phyloP scores from a whole-genome alignment of 2,329 filamentous ascomycete species.

The Elsinoe arachidis region DNA sequence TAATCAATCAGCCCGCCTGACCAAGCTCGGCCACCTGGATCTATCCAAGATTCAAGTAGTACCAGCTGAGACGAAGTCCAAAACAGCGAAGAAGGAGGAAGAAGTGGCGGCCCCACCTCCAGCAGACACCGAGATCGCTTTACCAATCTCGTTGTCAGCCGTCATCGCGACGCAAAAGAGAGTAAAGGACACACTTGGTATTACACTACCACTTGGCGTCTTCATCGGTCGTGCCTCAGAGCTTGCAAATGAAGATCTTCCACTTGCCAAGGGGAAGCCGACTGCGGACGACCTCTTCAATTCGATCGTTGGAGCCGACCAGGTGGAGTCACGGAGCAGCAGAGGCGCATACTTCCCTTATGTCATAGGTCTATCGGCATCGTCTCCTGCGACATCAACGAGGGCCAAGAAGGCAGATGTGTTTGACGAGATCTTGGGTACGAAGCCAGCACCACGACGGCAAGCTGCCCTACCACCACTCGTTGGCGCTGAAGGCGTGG shows the following conservation, averaged over 20 bases:
- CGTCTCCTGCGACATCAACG: constrained; percentile 17
- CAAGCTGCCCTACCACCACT: constrained; percentile 18
- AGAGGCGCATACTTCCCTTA: constrained; percentile 64
- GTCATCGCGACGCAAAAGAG: constrained; percentile 74
- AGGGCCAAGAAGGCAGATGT: constrained; percentile 56
- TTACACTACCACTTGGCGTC: constrained; percentile 72
- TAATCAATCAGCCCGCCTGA: constrained; percentile 60
- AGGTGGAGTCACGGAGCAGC: constrained; percentile 37
- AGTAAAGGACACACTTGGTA: constrained; percentile 66
- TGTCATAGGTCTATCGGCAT: constrained; percentile 49
- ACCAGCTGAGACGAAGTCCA: constrained; percentile 37
- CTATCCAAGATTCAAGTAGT: constrained; percentile 90
- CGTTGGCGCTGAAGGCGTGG: constrained; percentile 25
- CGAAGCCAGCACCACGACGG: constrained; percentile 33
- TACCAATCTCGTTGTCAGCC: constrained; percentile 69
- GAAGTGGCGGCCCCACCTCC: constrained; percentile 34
- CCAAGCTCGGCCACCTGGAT: constrained; percentile 74
- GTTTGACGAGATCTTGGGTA: constrained; percentile 62
- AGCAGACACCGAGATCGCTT: constrained; percentile 49
- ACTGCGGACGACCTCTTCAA: constrained; percentile 81
- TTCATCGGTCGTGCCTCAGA: constrained; percentile 81
- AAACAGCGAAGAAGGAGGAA: constrained; percentile 35
- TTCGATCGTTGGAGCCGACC: constrained; percentile 66
- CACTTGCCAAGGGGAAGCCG: constrained; percentile 55
- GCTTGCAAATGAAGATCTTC: constrained; percentile 79